Evolutionary conservation across 352 stramenopile genomes (phyloP).

Genomic region (Blastocystis sp.): DNA sequence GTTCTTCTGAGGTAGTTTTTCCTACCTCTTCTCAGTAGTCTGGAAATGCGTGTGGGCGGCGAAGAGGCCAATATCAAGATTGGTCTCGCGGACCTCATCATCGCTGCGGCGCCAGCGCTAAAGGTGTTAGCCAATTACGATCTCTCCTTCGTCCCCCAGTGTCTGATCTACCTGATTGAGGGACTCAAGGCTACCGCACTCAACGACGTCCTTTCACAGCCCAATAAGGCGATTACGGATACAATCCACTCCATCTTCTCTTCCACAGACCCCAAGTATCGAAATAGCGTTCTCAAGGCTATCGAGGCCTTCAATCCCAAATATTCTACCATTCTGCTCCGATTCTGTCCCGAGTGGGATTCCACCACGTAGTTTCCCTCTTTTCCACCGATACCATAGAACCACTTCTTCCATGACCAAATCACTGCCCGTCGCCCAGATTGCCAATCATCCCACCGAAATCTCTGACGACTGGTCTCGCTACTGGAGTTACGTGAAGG

Average conservation of each 20-base stretch:
- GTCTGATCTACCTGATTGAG: constrained; percentile 47
- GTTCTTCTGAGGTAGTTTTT: neutral
- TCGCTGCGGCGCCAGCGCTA: constrained; percentile 5
- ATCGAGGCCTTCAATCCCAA: neutral
- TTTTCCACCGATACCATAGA: too few relatives aligned
- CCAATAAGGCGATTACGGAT: neutral
- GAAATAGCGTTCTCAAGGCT: neutral
- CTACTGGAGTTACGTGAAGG: constrained; percentile 25
- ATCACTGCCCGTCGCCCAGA: neutral
- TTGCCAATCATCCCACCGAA: too few relatives aligned
- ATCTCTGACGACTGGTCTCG: neutral
- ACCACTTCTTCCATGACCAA: neutral
- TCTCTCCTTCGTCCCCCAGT: neutral
- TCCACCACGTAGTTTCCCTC: neutral
- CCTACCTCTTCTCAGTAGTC: neutral
- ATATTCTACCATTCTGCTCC: neutral
- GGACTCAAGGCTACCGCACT: neutral
- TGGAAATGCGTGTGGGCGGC: constrained; percentile 25
- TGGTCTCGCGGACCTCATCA: constrained; percentile 28
- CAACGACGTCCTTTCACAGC: neutral
- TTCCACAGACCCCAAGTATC: neutral
- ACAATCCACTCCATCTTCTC: neutral
- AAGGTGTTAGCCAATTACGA: neutral
- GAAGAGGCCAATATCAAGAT: constrained; percentile 32
- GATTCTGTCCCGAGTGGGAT: constrained; percentile 30